A percentile compares a stretch with the other conserved stretches of the same genome.
Conservation (phyloP, 305 asterid species). For the Coffea humblotiana region DNA sequence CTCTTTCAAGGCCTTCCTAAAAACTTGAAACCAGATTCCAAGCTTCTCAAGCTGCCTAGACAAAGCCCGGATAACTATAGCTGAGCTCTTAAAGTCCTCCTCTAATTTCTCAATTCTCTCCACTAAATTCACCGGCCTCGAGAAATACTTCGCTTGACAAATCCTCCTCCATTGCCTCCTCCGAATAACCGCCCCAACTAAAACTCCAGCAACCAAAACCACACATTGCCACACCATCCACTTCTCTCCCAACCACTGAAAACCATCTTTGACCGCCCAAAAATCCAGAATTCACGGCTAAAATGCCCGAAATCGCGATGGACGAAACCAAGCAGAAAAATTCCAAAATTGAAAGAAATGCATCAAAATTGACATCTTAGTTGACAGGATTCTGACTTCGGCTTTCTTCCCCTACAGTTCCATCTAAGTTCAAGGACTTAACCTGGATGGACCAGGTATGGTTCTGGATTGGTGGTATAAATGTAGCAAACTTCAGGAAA, state of each 20-base stretch:
- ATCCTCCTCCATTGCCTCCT: slow-evolving; percentile 82
- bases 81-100: slow-evolving; percentile 60
- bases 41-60: slow-evolving; percentile 83
- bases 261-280: slow-evolving; percentile 36
- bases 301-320: slow-evolving; percentile 41
- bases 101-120: slow-evolving; percentile 82
- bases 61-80: slow-evolving; percentile 52
- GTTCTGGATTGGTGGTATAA: slow-evolving; percentile 14
- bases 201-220: slow-evolving; percentile 50
- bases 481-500: slow-evolving; percentile 20
- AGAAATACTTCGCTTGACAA: slow-evolving; percentile 38
- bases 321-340: slow-evolving; percentile 63
- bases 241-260: slow-evolving; percentile 47
- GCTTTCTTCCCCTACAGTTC: slow-evolving; percentile 19
- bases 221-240: slow-evolving; percentile 62
- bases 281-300: slow-evolving; percentile 35
- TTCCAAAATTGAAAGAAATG: slow-evolving; percentile 58
- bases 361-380: slow-evolving; percentile 42
- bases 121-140: slow-evolving; percentile 50
- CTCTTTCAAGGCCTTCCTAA: slow-evolving; percentile 43
- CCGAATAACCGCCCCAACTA: slow-evolving; percentile 68
- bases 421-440: slow-evolving; percentile 41
- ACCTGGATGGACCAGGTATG: slow-evolving; percentile 21
- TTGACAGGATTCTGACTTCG: slow-evolving; percentile 4
- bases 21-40: slow-evolving; percentile 42